A percentile compares a stretch with the other conserved stretches of the same genome.
These are phyloP conservation scores for Phylloporus arenicola DNA, from an alignment of 768 basidiomycete genomes.

Conservation along the genomic window DNA sequence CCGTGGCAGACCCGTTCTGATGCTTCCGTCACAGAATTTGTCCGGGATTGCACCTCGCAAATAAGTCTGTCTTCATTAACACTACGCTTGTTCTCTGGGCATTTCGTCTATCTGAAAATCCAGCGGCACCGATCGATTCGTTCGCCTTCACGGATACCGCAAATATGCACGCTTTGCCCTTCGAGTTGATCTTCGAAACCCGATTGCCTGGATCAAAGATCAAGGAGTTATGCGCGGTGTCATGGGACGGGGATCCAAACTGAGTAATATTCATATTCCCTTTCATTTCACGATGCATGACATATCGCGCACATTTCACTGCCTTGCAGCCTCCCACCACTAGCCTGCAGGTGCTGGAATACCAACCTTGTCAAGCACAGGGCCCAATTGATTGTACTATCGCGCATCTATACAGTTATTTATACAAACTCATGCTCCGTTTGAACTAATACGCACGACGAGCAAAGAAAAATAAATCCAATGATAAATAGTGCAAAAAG, in stretches of 20 bases:
- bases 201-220: slow-evolving; percentile 3
- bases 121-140: slow-evolving; percentile 49
- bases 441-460: background rate
- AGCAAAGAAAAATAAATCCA: background rate
- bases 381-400: background rate
- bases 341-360: no score
- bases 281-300: no score
- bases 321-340: no score
- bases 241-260: background rate
- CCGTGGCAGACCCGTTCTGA: background rate
- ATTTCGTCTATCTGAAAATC: slow-evolving; percentile 47
- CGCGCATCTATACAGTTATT: background rate
- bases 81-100: slow-evolving; percentile 59
- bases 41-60: slow-evolving; percentile 34
- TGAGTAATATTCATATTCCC: no score
- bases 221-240: slow-evolving; percentile 3
- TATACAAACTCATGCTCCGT: background rate
- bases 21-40: slow-evolving; percentile 6
- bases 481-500: background rate
- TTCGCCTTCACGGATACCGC: slow-evolving; percentile 45
- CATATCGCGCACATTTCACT: no score
- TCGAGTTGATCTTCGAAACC: slow-evolving; percentile 8
- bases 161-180: slow-evolving; percentile 5
- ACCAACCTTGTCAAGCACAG: background rate
- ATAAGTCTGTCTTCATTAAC: slow-evolving; percentile 53